These are phyloP conservation scores for Plasmodium chabaudi DNA, from an alignment of 169 alveolate genomes.

Conservation along the genomic window DNA sequence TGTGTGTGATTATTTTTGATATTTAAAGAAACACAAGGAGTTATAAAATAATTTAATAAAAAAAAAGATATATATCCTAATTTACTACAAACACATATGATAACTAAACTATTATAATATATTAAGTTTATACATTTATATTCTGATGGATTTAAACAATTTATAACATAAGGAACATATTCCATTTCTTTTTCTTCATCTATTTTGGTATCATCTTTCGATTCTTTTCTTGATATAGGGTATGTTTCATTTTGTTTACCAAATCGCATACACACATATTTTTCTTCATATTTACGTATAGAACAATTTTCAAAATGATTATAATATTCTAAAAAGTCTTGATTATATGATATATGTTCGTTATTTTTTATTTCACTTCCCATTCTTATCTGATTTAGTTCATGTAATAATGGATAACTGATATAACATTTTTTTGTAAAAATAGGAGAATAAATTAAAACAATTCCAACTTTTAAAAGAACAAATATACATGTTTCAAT, in stretches of 20 bases:
- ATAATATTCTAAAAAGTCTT: slow-evolving; percentile 36
- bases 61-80: slow-evolving; percentile 53
- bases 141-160: slow-evolving; percentile 11
- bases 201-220: no score
- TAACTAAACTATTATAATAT: slow-evolving; percentile 14
- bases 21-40: slow-evolving; percentile 25
- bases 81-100: slow-evolving; percentile 34
- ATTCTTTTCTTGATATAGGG: no score
- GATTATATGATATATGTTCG: slow-evolving; percentile 5
- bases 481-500: slow-evolving; percentile 58
- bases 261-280: slow-evolving; percentile 17
- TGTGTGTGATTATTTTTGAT: not conserved
- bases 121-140: slow-evolving; percentile 34
- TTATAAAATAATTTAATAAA: slow-evolving; percentile 42
- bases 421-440: slow-evolving; percentile 40
- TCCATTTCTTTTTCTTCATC: not conserved
- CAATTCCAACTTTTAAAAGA: slow-evolving; percentile 27
- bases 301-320: slow-evolving; percentile 27
- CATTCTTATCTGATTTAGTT: slow-evolving; percentile 17
- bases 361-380: not conserved
- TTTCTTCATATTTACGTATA: slow-evolving; percentile 14
- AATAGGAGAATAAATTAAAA: slow-evolving; percentile 62
- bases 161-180: slow-evolving; percentile 50
- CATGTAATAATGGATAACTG: slow-evolving; percentile 33
- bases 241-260: not conserved